Percentiles rank a stretch among this genome's conserved stretches.
These are phyloP conservation scores for Ophiostoma australiae DNA, from an alignment of 2,329 filamentous ascomycete genomes.

Conservation along the genomic window DNA sequence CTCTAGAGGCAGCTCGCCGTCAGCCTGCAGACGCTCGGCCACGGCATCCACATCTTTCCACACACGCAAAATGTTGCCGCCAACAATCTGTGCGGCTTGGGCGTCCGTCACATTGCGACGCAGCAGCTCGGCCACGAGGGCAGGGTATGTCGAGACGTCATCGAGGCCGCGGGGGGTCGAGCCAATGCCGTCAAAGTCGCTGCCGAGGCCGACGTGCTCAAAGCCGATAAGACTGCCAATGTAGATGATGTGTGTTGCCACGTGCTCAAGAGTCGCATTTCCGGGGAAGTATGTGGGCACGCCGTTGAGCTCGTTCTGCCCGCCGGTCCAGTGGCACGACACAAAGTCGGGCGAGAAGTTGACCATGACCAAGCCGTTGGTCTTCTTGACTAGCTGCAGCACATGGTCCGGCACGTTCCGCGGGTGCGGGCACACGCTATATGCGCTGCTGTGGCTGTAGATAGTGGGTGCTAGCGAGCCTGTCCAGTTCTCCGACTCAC, in stretches of 20 bases:
- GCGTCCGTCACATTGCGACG: constrained; percentile 66
- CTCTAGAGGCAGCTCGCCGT: constrained; percentile 50
- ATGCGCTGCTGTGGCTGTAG: constrained; percentile 81
- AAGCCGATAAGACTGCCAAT: constrained; percentile 81
- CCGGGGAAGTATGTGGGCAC: constrained; percentile 62
- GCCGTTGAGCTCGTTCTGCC: constrained; percentile 46
- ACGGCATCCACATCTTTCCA: constrained; percentile 75
- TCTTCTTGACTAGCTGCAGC: constrained; percentile 67
- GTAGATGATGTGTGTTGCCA: constrained; percentile 74
- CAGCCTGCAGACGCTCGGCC: constrained; percentile 58
- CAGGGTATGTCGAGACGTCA: constrained; percentile 78
- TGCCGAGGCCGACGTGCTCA: constrained; percentile 81
- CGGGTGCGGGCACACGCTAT: constrained; percentile 76
- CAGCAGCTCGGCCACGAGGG: constrained; percentile 70
- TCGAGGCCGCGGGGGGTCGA: constrained; percentile 68
- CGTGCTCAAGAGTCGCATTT: constrained; percentile 70
- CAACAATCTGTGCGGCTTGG: constrained; percentile 70
- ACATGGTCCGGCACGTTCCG: constrained; percentile 86
- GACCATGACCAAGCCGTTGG: constrained; percentile 78
- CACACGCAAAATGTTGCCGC: constrained; percentile 76
- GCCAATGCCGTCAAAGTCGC: constrained; percentile 79
- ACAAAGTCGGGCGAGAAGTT: constrained; percentile 84
- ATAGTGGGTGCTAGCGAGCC: constrained; percentile 79
- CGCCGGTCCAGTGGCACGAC: constrained; percentile 59
- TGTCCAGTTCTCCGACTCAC: constrained; percentile 52